Base-by-base conservation (phyloP, 2,329 filamentous ascomycete species). In the Fusarium hainanense region DNA sequence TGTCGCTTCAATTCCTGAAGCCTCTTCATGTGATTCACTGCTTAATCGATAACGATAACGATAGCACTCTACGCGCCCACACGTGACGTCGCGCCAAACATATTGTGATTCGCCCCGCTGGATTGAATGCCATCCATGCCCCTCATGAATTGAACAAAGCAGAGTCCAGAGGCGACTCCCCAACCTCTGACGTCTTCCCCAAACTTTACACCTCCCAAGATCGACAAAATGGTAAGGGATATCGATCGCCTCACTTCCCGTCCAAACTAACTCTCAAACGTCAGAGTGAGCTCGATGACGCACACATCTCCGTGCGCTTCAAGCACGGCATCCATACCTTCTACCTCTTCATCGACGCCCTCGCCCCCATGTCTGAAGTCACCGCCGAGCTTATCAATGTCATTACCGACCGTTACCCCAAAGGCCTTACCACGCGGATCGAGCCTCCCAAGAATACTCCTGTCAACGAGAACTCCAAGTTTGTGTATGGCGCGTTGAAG, bases 261-360 rank as follows among this genome's bases (percentile, higher is more conserved):
- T 21, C 11, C 58, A 7, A 34, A n/a, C n/a, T n/a, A n/a, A n/a
- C n/a, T n/a, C n/a, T n/a, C n/a, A n/a, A n/a, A 42, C 40, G 25
- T 46, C 27, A 76, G 75, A 55, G 70, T 47, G 71, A 77, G 40
- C 70, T 81, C 21, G 79, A 82, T 63, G 84, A 88, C 46, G 80
- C 84, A n/a, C 82, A 86, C 70, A 84, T 88, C 73, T 92, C 91
- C 12, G 81, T 94, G 58, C 86, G 90, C 63, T 89, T 94, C 81
- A 93, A 93, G 79, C 86, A 92, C 77, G 89, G 91, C 75, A 88
- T 88, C 61, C 87, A 89, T 73, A 94, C 91, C 6, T 84, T 93
- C 69, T 88, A 92, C 73, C 83, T 94, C 61, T 89, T 92, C 66
- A 84, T 91, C 47, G 85, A 88, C 41, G 81, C 88, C 7, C 80